Evolutionary conservation across 2,329 filamentous ascomycete species (phyloP).

Genomic region (Fusarium sp.): DNA sequence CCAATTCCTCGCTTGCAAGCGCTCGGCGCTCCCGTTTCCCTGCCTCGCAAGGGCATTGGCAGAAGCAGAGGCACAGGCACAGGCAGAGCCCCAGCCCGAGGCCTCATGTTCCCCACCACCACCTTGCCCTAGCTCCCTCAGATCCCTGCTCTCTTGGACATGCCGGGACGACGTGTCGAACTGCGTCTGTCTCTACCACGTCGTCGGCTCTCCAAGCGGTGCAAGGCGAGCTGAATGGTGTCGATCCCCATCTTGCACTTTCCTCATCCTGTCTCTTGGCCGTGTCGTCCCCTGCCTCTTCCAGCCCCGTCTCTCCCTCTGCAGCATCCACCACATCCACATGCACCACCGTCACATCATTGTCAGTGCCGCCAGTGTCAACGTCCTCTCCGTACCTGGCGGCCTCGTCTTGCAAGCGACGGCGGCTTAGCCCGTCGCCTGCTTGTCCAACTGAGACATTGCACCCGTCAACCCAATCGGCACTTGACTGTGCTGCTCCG

Average conservation of each 20-base stretch:
- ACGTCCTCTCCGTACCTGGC: neutral
- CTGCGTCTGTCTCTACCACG: constrained; percentile 25
- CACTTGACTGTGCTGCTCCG: constrained; percentile 26
- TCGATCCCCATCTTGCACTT: constrained; percentile 29
- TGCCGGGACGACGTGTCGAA: constrained; percentile 21
- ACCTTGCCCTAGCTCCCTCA: constrained; percentile 20
- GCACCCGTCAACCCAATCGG: constrained; percentile 29
- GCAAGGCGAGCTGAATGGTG: constrained; percentile 22
- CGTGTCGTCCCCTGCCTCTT: constrained; percentile 48
- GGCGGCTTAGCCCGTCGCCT: constrained; percentile 30
- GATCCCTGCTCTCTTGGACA: constrained; percentile 28
- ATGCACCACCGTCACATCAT: constrained; percentile 45
- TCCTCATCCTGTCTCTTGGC: constrained; percentile 36
- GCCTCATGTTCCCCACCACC: constrained; percentile 36
- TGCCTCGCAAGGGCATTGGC: constrained; percentile 29
- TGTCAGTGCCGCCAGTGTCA: neutral
- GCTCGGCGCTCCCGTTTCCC: constrained; percentile 30
- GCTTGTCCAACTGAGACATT: constrained; percentile 42
- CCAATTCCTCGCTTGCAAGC: constrained; percentile 26
- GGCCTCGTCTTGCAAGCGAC: constrained; percentile 23
- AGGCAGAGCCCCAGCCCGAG: constrained; percentile 23
- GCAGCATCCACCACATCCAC: constrained; percentile 44
- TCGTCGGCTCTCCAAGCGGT: constrained; percentile 28
- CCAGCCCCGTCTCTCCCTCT: constrained; percentile 20
- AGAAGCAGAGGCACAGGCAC: constrained; percentile 10